phyloP scores from a whole-genome alignment of 352 stramenopile genomes.

The Globisporangium paroecandrum region DNA sequence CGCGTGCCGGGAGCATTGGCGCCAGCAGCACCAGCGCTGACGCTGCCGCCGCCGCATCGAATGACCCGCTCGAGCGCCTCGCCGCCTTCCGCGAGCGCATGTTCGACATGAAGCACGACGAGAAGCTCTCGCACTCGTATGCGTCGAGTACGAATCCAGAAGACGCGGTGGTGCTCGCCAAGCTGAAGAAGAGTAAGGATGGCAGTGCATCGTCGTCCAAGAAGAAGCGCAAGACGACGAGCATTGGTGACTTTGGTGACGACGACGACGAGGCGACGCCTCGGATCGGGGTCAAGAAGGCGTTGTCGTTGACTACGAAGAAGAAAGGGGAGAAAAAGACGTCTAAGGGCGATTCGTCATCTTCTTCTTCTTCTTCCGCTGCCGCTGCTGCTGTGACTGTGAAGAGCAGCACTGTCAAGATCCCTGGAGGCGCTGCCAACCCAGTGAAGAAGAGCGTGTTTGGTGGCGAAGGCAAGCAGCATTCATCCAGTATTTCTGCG shows the following conservation, averaged over 20 bases:
- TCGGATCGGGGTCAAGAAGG: conserved; percentile 29
- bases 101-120: conserved; percentile 43
- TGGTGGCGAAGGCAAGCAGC: background rate
- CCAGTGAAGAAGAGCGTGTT: background rate
- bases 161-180: conserved; percentile 32
- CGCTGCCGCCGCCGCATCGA: conserved; percentile 7
- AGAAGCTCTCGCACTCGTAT: background rate
- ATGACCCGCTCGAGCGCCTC: conserved; percentile 38
- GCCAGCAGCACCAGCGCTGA: conserved; percentile 2
- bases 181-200: conserved; percentile 35
- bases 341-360: background rate
- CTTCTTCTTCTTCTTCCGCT: background rate
- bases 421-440: background rate
- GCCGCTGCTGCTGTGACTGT: background rate
- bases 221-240: conserved; percentile 24
- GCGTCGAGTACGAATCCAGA: background rate
- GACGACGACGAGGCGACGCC: conserved; percentile 34
- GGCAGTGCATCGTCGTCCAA: conserved; percentile 14
- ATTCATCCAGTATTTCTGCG: background rate
- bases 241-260: background rate
- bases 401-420: conserved; percentile 20
- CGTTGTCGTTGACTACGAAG: conserved; percentile 25
- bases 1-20: conserved; percentile 29
- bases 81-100: conserved; percentile 51
- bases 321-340: conserved; percentile 23